phyloP scores from a whole-genome alignment of 257 asterid species.

The Penstemon eatonii region DNA sequence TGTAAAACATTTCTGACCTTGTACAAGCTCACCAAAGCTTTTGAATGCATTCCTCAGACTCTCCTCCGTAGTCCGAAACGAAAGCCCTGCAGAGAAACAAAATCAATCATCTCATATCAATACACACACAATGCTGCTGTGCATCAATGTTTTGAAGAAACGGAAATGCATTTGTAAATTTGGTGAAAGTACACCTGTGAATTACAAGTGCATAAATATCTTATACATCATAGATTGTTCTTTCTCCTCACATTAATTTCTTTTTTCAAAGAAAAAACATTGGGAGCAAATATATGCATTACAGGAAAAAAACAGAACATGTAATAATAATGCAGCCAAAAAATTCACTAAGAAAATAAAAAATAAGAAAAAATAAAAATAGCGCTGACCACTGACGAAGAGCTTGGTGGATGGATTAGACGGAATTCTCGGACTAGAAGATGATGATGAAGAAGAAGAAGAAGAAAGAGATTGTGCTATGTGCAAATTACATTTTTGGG shows the following conservation, averaged over 20 bases:
- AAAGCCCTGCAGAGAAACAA: conserved; percentile 54
- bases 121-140: too few relatives aligned
- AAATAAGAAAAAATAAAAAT: neutral
- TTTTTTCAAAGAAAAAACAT: neutral
- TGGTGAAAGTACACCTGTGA: conserved; percentile 14
- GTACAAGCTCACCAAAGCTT: conserved; percentile 66
- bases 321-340: conserved; percentile 9
- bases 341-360: neutral
- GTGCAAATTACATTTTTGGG: conserved; percentile 3
- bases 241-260: neutral
- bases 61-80: conserved; percentile 78
- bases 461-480: conserved; percentile 22
- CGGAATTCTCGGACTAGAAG: conserved; percentile 26
- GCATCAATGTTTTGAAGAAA: too few relatives aligned
- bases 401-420: conserved; percentile 37
- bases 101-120: too few relatives aligned
- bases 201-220: neutral
- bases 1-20: conserved; percentile 44
- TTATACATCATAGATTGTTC: too few relatives aligned
- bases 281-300: neutral
- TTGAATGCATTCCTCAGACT: conserved; percentile 65
- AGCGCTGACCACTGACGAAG: conserved; percentile 43
- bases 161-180: neutral
- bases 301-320: neutral
- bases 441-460: neutral